Evolutionary conservation across 2,329 filamentous ascomycete species (phyloP), one percentile per base, ranked within the genome.

Genomic region (Berkeleyomyces rouxiae): DNA sequence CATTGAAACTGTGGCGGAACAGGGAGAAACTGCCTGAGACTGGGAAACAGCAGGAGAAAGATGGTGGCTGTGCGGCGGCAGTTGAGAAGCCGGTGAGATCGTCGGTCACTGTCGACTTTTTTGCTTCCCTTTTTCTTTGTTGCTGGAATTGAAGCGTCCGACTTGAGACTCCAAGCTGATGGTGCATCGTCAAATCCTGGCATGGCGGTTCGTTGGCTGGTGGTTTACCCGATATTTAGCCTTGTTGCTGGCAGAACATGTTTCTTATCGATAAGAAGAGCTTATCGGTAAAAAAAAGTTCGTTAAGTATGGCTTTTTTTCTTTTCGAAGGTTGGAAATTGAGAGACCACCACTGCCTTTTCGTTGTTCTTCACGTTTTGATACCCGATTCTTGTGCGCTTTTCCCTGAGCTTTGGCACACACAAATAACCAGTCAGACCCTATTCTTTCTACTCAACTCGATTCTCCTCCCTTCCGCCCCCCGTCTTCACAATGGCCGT

Each of bases 401-500:
- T 23, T 2, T 23, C 23, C 3, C 59, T 13, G 11, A 60, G 33
- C 5, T 43, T 39, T 37, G 42, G 42, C 23, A 61, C 11, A 23
- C 23, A 23, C 23, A 23, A 23, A 23, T 23, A 1, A 23, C 1
- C 23, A 23, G 16, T 58, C 6, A 42, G 10, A 44, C 36, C 3
- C 7, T 16, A 10, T 23, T 39, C 7, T 36, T 31, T 9, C 58
- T 16, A 10, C 37, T 37, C 31, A 13, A 51, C 40, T 16, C 63
- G 44, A 46, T 62, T 55, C 47, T 51, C 10, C 23, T 46, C 40
- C 7, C n/a, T 10, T 39, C 55, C 16, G 49, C 49, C 31, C 33
- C 36, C 10, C 31, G 2, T 37, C 66, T 60, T 31, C 53, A 62
- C 13, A 59, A 77, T 76, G 72, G 69, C 75, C 37, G 65, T 73